Evolutionary conservation across 1,284 basidiomycete genomes (phyloP).

Genomic region (Sanguinoderma infundibulare): DNA sequence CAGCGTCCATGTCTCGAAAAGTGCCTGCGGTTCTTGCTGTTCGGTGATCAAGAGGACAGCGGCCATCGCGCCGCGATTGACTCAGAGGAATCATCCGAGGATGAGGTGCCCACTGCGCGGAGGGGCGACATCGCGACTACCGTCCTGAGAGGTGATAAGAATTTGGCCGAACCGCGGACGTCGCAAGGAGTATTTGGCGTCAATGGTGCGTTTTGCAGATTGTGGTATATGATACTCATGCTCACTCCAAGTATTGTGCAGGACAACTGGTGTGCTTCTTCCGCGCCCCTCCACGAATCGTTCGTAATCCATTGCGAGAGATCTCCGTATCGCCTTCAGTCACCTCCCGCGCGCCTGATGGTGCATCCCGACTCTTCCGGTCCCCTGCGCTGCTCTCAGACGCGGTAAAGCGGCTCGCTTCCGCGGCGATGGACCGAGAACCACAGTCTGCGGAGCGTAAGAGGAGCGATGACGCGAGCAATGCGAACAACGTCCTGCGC

Average conservation of each 20-base stretch:
- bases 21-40: conserved; percentile 81
- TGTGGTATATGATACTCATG: not conserved
- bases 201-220: conserved; percentile 60
- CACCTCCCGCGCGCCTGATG: conserved; percentile 36
- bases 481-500: conserved; percentile 50
- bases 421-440: conserved; percentile 60
- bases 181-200: conserved; percentile 87
- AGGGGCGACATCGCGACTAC: conserved; percentile 54
- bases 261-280: conserved; percentile 89
- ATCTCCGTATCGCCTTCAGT: conserved; percentile 50
- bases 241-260: conserved; percentile 32
- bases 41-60: conserved; percentile 53
- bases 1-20: conserved; percentile 81
- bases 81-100: conserved; percentile 57
- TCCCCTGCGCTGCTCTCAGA: conserved; percentile 70
- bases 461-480: conserved; percentile 47
- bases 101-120: conserved; percentile 44
- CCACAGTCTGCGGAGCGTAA: conserved; percentile 44
- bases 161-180: conserved; percentile 78
- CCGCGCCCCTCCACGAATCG: conserved; percentile 73
- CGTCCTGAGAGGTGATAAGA: conserved; percentile 67
- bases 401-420: conserved; percentile 64
- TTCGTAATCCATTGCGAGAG: conserved; percentile 58
- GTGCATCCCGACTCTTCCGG: conserved; percentile 53
- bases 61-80: conserved; percentile 48